These are phyloP conservation scores for Leptodermis oblonga DNA, from an alignment of 257 asterid species.

Conservation along the genomic window DNA sequence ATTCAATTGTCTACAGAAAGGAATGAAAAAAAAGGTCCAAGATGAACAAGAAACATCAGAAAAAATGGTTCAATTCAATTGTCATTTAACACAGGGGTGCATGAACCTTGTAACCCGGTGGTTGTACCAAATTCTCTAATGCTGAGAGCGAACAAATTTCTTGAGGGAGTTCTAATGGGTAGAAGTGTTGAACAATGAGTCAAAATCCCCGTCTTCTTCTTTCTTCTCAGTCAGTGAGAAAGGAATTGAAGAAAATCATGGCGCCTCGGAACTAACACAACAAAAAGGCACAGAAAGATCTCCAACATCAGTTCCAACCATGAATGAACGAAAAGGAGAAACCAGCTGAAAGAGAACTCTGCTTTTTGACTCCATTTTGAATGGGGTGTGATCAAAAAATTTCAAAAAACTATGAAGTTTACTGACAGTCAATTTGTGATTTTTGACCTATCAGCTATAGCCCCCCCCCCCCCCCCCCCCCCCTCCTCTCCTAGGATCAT, in stretches of 20 bases:
- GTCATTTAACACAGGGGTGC: background rate
- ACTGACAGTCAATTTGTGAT: background rate
- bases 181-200: background rate
- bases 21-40: too few relatives aligned
- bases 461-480: too few relatives aligned
- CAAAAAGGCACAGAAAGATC: background rate
- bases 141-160: background rate
- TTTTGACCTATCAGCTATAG: too few relatives aligned
- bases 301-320: background rate
- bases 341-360: too few relatives aligned
- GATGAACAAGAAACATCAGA: too few relatives aligned
- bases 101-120: background rate
- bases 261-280: slow-evolving; percentile 9
- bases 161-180: background rate
- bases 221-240: background rate
- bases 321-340: slow-evolving; percentile 1
- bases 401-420: too few relatives aligned
- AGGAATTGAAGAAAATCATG: background rate
- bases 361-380: too few relatives aligned
- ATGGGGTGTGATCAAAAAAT: too few relatives aligned
- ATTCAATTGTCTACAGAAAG: background rate
- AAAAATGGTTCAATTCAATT: too few relatives aligned
- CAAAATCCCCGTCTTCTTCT: background rate
- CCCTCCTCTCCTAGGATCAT: background rate
- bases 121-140: slow-evolving; percentile 16